phyloP scores from a whole-genome alignment of 495 filamentous ascomycete genomes.

The Penicillium argentinense region DNA sequence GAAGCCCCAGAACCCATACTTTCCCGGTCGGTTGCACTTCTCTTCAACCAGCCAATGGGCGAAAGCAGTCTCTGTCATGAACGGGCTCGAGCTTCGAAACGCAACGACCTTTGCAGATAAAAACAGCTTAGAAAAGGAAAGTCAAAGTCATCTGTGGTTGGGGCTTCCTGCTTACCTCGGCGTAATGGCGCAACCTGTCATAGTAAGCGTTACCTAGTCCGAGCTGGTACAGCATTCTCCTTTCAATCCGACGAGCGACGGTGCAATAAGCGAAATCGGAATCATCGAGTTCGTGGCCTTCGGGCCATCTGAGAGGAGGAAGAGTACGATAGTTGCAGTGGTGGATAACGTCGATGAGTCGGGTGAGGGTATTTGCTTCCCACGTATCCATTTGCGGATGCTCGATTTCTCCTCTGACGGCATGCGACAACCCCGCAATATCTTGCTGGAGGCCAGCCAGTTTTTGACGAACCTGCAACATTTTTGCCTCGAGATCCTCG shows the following conservation, averaged over 20 bases:
- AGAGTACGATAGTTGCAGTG: no score
- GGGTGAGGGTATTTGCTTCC: conserved; percentile 42
- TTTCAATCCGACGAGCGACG: conserved; percentile 28
- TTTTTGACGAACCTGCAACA: conserved; percentile 23
- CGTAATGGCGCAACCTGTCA: conserved; percentile 32
- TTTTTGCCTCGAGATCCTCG: conserved; percentile 22
- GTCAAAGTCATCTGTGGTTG: conserved; percentile 16
- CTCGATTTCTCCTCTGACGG: conserved; percentile 29
- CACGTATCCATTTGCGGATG: conserved; percentile 33
- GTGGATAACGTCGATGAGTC: conserved; percentile 40
- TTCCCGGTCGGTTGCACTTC: conserved; percentile 18
- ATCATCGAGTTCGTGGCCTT: no score
- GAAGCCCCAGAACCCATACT: conserved; percentile 37
- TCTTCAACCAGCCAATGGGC: conserved; percentile 35
- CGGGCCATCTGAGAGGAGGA: no score
- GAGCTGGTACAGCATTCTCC: conserved; percentile 22
- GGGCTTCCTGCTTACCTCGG: conserved; percentile 24
- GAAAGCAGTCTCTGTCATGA: conserved; percentile 32
- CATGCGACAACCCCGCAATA: conserved; percentile 27
- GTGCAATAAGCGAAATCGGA: conserved; percentile 30
- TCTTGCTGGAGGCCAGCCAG: conserved; percentile 27
- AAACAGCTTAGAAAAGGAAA: no score
- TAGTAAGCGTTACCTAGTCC: conserved; percentile 29
- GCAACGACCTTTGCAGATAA: conserved; percentile 26
- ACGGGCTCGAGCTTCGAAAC: conserved; percentile 36